These are phyloP conservation scores for Ogataea philodendri DNA, from an alignment of 805 yeast species.

Conservation along the genomic window DNA sequence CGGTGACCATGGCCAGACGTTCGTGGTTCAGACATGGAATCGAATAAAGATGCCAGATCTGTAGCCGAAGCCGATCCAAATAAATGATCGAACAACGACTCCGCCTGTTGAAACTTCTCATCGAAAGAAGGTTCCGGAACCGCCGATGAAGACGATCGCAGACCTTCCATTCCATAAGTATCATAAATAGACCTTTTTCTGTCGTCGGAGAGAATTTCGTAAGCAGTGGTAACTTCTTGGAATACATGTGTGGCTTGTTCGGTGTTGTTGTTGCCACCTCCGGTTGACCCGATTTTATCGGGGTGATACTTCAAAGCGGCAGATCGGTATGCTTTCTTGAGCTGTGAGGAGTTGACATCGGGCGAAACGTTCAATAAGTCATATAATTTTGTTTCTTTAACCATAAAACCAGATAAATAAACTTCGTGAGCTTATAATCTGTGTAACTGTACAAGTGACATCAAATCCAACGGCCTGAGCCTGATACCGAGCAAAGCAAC, in stretches of 20 bases:
- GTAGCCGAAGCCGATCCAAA: slow-evolving; percentile 5
- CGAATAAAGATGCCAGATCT: slow-evolving; percentile 4
- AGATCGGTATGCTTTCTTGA: slow-evolving; percentile 77
- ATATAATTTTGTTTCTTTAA: slow-evolving; percentile 67
- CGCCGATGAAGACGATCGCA: slow-evolving; percentile 1
- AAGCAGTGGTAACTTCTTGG: slow-evolving; percentile 94
- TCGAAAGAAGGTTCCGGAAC: background rate
- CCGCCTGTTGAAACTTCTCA: slow-evolving; percentile 5
- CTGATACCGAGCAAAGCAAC: slow-evolving; percentile 5
- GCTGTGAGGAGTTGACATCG: slow-evolving; percentile 64
- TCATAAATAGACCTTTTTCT: slow-evolving; percentile 87
- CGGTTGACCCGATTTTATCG: slow-evolving; percentile 80
- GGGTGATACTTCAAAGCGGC: slow-evolving; percentile 88
- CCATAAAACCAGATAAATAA: too few relatives aligned
- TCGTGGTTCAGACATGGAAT: background rate
- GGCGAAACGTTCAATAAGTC: slow-evolving; percentile 65
- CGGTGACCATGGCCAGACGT: slow-evolving; percentile 1
- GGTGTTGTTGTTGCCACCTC: slow-evolving; percentile 62
- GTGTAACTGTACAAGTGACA: background rate
- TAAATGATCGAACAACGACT: slow-evolving; percentile 8
- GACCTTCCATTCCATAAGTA: slow-evolving; percentile 79
- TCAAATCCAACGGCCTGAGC: slow-evolving; percentile 2
- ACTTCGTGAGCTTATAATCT: too few relatives aligned
- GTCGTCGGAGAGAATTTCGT: slow-evolving; percentile 77
- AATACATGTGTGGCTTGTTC: slow-evolving; percentile 81